These are phyloP conservation scores for Cyclotella kingstonii DNA, from an alignment of 108 stramenopile species.

Conservation along the genomic window DNA sequence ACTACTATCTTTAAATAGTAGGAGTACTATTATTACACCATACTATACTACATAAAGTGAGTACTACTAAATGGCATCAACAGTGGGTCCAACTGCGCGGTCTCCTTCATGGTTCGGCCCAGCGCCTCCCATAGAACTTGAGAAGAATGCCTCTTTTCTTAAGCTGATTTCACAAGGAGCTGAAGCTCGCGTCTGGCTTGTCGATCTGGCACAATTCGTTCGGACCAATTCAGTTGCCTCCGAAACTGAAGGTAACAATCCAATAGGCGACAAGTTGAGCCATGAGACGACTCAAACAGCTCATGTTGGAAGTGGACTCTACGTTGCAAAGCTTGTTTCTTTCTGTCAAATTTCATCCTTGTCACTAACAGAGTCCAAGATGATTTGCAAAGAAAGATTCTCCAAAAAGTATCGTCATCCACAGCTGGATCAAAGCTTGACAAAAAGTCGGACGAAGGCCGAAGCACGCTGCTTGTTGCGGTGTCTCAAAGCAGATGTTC, in stretches of 20 bases:
- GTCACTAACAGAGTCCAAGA: constrained; percentile 18
- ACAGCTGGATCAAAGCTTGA: constrained; percentile 84
- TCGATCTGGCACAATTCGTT: constrained; percentile 20
- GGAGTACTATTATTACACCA: no score
- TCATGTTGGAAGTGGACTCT: constrained; percentile 37
- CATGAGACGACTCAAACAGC: neutral
- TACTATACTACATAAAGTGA: no score
- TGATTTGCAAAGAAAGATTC: constrained; percentile 91
- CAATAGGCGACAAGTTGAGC: neutral
- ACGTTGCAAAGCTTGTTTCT: constrained; percentile 20
- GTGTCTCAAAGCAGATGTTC: constrained; percentile 58
- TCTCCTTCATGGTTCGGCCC: constrained; percentile 32
- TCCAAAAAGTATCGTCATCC: constrained; percentile 94
- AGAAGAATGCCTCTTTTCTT: constrained; percentile 12
- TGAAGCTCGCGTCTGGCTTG: constrained; percentile 76
- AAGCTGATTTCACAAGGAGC: constrained; percentile 78
- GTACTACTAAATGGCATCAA: no score
- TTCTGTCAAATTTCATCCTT: constrained; percentile 13
- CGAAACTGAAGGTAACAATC: constrained; percentile 2
- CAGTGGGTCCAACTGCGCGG: neutral
- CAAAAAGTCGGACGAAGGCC: constrained; percentile 80
- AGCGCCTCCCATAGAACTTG: constrained; percentile 32
- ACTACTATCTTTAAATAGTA: no score
- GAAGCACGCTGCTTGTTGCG: constrained; percentile 68
- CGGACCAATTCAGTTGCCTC: neutral